Conservation (phyloP, 2,329 filamentous ascomycete species). For the Talaromyces sp. region DNA sequence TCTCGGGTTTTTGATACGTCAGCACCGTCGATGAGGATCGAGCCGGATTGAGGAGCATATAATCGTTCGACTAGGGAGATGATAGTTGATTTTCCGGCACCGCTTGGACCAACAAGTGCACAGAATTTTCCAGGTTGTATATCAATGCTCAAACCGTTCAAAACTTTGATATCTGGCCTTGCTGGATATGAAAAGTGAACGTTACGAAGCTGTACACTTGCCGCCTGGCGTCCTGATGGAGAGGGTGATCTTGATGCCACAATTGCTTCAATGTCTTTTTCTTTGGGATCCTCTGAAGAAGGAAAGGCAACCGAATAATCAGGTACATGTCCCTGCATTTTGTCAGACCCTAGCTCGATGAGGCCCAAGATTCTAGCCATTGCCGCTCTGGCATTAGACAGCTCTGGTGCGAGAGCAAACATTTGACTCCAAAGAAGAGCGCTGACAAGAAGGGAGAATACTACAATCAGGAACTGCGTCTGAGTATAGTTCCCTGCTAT, state of each 20-base stretch:
- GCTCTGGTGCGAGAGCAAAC: constrained; percentile 68
- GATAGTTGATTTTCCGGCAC: constrained; percentile 63
- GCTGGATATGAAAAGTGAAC: constrained; percentile 63
- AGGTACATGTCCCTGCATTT: constrained; percentile 24
- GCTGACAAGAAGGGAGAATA: constrained; percentile 65
- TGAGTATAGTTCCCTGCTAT: constrained; percentile 60
- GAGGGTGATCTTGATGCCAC: background rate
- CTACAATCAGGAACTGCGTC: constrained; percentile 68
- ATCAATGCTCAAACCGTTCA: constrained; percentile 53
- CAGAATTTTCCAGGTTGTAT: constrained; percentile 58
- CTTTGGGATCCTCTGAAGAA: background rate
- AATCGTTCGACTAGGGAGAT: constrained; percentile 54
- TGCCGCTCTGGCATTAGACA: constrained; percentile 62
- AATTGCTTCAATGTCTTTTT: constrained; percentile 16
- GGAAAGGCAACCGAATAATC: background rate
- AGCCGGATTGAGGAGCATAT: constrained; percentile 48
- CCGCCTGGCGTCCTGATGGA: constrained; percentile 10
- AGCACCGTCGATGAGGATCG: constrained; percentile 49
- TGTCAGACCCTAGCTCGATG: constrained; percentile 33
- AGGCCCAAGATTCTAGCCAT: constrained; percentile 52
- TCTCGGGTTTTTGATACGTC: constrained; percentile 41
- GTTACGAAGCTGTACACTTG: constrained; percentile 51
- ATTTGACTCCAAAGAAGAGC: constrained; percentile 70
- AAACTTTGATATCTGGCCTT: constrained; percentile 53
- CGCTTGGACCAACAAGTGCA: constrained; percentile 61